Evolutionary conservation across 768 basidiomycete genomes (phyloP).

Genomic region (Amanita phalloides): DNA sequence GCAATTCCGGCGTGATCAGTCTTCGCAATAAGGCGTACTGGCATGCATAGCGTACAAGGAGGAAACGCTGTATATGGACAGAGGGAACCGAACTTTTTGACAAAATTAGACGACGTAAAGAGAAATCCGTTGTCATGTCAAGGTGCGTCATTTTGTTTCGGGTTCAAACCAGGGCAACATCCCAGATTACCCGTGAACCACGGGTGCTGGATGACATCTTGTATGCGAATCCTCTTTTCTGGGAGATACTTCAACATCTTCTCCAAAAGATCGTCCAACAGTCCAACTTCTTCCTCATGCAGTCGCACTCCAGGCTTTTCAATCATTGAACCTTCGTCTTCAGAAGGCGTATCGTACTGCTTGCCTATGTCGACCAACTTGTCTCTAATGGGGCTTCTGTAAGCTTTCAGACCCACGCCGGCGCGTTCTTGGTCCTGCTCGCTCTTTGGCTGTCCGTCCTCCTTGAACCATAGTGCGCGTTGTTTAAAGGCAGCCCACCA

Average conservation of each 20-base stretch:
- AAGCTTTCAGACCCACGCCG: slow-evolving; percentile 13
- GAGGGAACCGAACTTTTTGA: no score
- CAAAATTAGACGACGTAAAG: no score
- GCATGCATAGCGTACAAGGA: no score
- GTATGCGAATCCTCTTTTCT: slow-evolving; percentile 28
- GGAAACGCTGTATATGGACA: no score
- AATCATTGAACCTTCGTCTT: neutral
- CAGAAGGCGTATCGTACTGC: neutral
- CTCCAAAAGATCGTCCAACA: slow-evolving; percentile 25
- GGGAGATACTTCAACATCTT: slow-evolving; percentile 29
- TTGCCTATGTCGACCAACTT: neutral
- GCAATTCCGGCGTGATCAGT: no score
- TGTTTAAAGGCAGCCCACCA: slow-evolving; percentile 26
- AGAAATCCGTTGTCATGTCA: neutral
- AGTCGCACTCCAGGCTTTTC: slow-evolving; percentile 5
- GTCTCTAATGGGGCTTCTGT: neutral
- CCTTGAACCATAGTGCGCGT: slow-evolving; percentile 24
- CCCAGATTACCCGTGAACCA: no score
- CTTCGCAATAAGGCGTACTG: no score
- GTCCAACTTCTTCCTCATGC: slow-evolving; percentile 19
- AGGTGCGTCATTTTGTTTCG: neutral
- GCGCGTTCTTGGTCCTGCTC: slow-evolving; percentile 13
- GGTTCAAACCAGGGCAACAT: no score
- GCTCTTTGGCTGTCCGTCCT: slow-evolving; percentile 21
- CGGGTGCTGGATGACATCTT: slow-evolving; percentile 16